Evolutionary conservation across 371 early-diverging fungal species (phyloP).

Genomic region (Actinomortierella ambigua): DNA sequence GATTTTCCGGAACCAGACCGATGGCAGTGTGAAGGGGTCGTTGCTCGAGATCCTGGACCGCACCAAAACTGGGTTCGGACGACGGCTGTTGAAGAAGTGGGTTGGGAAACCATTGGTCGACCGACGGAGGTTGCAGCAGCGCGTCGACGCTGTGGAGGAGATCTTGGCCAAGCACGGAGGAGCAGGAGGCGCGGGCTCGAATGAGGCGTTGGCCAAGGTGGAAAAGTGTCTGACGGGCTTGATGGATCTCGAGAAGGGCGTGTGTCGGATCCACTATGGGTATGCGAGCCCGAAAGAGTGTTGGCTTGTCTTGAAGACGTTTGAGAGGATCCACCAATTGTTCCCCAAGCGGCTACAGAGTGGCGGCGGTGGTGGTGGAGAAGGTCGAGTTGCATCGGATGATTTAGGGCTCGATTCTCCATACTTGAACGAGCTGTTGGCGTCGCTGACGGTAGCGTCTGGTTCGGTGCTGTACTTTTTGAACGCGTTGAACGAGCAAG

Average conservation of each 20-base stretch:
- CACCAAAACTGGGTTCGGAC: slow-evolving; percentile 77
- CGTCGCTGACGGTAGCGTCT: slow-evolving; percentile 47
- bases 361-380: background rate
- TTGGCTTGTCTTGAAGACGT: slow-evolving; percentile 54
- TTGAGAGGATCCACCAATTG: slow-evolving; percentile 49
- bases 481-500: slow-evolving; percentile 48
- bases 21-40: slow-evolving; percentile 55
- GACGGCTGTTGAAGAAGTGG: slow-evolving; percentile 81
- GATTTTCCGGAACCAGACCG: slow-evolving; percentile 68
- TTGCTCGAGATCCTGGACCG: slow-evolving; percentile 72
- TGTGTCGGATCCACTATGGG: slow-evolving; percentile 76
- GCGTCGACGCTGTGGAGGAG: slow-evolving; percentile 74
- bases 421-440: slow-evolving; percentile 48
- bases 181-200: background rate
- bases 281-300: slow-evolving; percentile 69
- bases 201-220: slow-evolving; percentile 33
- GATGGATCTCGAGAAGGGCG: slow-evolving; percentile 78
- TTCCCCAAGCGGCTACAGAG: slow-evolving; percentile 18
- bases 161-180: slow-evolving; percentile 45
- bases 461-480: slow-evolving; percentile 47
- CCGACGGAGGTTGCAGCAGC: slow-evolving; percentile 61
- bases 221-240: slow-evolving; percentile 48
- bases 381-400: too few relatives aligned
- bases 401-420: slow-evolving; percentile 44
- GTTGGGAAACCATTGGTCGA: slow-evolving; percentile 74